Evolutionary conservation across 1,284 basidiomycete species (phyloP), one percentile per base, ranked within the genome.

Genomic region (Kwoniella shivajii): DNA sequence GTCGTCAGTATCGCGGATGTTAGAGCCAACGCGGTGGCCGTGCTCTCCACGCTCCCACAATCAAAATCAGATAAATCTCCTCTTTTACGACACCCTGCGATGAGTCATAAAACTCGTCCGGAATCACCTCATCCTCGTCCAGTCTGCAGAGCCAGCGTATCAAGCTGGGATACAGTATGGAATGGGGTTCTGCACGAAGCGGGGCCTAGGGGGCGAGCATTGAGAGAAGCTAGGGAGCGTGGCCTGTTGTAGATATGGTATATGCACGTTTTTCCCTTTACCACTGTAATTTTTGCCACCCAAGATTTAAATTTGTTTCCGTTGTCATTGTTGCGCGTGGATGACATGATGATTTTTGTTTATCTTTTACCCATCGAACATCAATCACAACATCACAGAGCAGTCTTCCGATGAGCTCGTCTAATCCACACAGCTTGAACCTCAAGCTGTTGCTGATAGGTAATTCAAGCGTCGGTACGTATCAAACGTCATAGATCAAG

Each of bases 391-490:
- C n/a, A n/a, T n/a, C 16, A 14, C 7, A 47, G 45, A 22, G 16
- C n/a, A 22, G 45, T 34, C 31, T 33, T 24, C 31, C 16, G 16
- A 60, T 56, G 54, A 55, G 49, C 54, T 41, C 54, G 20, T 45
- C n/a, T 24, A 33, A 42, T 16, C 39, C 46, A n/a, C 26, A 41
- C 10, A 49, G 46, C 11, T 27, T 52, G 45, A 80, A 80, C 56
- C 78, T 82, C 66, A 83, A 83, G 71, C 68, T 83, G 20, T 71
- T 84, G 16, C 74, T 83, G 39, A 82, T 83, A 30, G 83, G 92
- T 20, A 93, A 95, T 73, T 92, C 92, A 4, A 90, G 89, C 6
- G 93, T 97, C 16, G 93, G 93, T 67, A 88, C 89, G 82, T 90
- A 6, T 9, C 30, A 22, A 44, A 27, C 37, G 20, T 44, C 29